Evolutionary conservation across 148 eudicot species (phyloP), one percentile per base, ranked within the genome.

Genomic region (Silene latifolia): DNA sequence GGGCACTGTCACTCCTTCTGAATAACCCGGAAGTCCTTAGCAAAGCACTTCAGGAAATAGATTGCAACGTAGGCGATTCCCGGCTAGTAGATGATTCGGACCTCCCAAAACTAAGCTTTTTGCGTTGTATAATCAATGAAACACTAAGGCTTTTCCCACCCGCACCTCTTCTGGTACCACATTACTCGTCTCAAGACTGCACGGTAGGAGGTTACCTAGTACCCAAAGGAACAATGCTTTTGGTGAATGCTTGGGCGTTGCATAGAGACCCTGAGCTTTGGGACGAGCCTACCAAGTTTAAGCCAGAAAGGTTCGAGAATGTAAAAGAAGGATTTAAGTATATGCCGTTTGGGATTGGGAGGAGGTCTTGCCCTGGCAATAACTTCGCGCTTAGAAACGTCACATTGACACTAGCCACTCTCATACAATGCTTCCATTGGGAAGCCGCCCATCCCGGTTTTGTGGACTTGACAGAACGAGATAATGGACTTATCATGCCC

Each of bases 301-400:
- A 51, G 53, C 85, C 85, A 5, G 82, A 82, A 54, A 75, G 82
- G 72, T 82, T 82, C 3, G 77, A 71, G 51, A 57, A 20, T 4
- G 76, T 35, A 67, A 66, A 56, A 46, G 81, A 78, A 17, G 79
- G 79, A 46, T 82, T 57, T n/a, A 79, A 47, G 64, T 78, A 46
- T 63, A 72, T 72, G 70, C 85, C 85, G 4, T 82, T 82, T 68
- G 85, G 85, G 2, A 54, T 78, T 7, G 85, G 85, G 13, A 78
- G 82, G 66, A 78, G 85, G 25, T 27, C 79, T 18, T 82, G 85
- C 20, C 82, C 79, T 1, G 79, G 77, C 4, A 25, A 57, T 18
- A 82, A 78, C 47, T 59, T 82, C 0, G 82, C 85, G 10, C 60
- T 82, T 7, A 72, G 77, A 39, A 82, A 35, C 18, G 47, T 75